Evolutionary conservation across 208 protist genomes (phyloP).

Genomic region (Leishmania tarentolae): DNA sequence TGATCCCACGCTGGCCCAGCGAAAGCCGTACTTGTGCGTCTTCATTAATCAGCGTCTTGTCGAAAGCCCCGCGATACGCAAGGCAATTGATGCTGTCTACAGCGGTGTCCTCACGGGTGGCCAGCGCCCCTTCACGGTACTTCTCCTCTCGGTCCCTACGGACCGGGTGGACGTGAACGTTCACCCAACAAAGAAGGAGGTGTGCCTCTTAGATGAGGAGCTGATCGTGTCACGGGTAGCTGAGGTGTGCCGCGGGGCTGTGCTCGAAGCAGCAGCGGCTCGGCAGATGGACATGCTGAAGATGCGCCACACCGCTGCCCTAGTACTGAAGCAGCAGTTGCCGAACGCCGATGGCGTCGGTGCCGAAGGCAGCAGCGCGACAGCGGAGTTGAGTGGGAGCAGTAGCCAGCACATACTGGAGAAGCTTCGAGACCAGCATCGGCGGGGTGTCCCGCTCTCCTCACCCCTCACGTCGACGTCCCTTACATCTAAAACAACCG

Average conservation of each 20-base stretch:
- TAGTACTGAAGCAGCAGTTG: constrained; percentile 31
- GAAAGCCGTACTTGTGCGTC: constrained; percentile 69
- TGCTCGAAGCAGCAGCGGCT: constrained; percentile 59
- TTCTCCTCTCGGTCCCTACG: constrained; percentile 90
- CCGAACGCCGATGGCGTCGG: constrained; percentile 14
- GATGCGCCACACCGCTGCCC: constrained; percentile 42
- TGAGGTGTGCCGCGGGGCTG: constrained; percentile 54
- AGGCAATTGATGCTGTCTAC: constrained; percentile 92
- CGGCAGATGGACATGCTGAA: constrained; percentile 68
- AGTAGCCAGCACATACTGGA: constrained; percentile 33
- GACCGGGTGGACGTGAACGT: constrained; percentile 98
- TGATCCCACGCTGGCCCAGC: constrained; percentile 60
- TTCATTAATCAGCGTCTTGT: constrained; percentile 91
- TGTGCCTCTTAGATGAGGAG: constrained; percentile 86
- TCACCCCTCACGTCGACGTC: constrained; percentile 32
- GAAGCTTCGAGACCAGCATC: constrained; percentile 34
- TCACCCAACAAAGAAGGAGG: constrained; percentile 98
- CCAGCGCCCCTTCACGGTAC: constrained; percentile 94
- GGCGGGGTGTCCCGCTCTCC: constrained; percentile 25
- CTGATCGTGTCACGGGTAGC: constrained; percentile 60
- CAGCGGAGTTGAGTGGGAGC: constrained; percentile 19
- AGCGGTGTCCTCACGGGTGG: constrained; percentile 83
- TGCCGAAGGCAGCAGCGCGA: background rate
- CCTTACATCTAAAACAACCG: constrained; percentile 1
- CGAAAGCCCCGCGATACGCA: constrained; percentile 79